phyloP scores from a whole-genome alignment of 2,329 filamentous ascomycete genomes.

The Colletotrichum paranaense region DNA sequence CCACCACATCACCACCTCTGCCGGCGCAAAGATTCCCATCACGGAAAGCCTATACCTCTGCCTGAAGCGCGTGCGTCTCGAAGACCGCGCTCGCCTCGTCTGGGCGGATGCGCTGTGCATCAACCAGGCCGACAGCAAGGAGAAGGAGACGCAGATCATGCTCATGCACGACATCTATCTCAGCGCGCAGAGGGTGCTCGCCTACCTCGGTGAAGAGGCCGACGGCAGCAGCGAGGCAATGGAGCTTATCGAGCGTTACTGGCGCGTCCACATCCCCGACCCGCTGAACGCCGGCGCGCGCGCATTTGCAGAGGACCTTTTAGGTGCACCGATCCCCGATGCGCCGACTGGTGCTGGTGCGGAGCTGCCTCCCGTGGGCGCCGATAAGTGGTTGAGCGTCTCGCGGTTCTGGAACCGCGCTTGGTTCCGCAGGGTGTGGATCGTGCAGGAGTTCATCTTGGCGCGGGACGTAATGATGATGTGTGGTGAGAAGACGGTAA shows the following conservation, averaged over 20 bases:
- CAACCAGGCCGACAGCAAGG: slow-evolving; percentile 33
- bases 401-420: slow-evolving; percentile 35
- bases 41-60: slow-evolving; percentile 27
- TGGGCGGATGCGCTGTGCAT: slow-evolving; percentile 40
- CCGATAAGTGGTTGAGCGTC: slow-evolving; percentile 22
- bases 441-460: slow-evolving; percentile 43
- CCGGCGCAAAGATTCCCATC: slow-evolving; percentile 14
- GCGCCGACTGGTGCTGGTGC: slow-evolving; percentile 13
- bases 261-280: slow-evolving; percentile 24
- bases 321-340: slow-evolving; percentile 17
- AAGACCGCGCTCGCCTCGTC: slow-evolving; percentile 20
- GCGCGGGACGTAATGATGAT: slow-evolving; percentile 38
- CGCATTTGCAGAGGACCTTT: slow-evolving; percentile 16
- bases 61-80: slow-evolving; percentile 30
- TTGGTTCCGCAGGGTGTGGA: slow-evolving; percentile 44
- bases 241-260: slow-evolving; percentile 30
- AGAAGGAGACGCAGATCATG: slow-evolving; percentile 36
- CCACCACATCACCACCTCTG: slow-evolving; percentile 5
- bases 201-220: slow-evolving; percentile 43
- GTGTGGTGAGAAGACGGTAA: slow-evolving; percentile 37
- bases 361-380: slow-evolving; percentile 19
- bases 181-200: slow-evolving; percentile 37
- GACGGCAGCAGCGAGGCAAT: slow-evolving; percentile 28
- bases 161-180: slow-evolving; percentile 39
- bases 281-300: slow-evolving; percentile 30